Evolutionary conservation across 768 basidiomycete genomes (phyloP).

Genomic region (Postia placenta): DNA sequence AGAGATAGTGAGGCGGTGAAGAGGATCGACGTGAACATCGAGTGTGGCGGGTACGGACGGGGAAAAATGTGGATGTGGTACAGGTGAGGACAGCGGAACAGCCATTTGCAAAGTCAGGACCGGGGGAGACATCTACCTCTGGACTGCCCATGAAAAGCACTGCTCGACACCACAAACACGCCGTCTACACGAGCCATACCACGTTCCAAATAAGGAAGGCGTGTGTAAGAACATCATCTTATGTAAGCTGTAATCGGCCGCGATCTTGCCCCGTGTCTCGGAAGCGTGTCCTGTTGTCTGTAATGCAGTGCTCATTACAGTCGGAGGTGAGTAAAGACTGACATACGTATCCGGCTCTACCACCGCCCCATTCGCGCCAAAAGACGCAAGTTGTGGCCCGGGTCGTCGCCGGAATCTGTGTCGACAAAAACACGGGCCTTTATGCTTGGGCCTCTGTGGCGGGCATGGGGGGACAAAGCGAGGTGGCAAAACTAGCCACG

Average conservation of each 20-base stretch:
- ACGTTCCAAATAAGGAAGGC: not conserved
- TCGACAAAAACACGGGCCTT: too few species aligned
- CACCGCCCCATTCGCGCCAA: too few species aligned
- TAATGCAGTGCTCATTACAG: not conserved
- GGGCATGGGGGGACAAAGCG: too few species aligned
- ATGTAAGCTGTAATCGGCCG: constrained; percentile 3
- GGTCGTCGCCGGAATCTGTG: too few species aligned
- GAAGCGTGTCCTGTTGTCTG: not conserved
- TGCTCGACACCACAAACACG: constrained; percentile 23
- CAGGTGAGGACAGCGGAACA: constrained; percentile 11
- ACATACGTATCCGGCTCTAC: too few species aligned
- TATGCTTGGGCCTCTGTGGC: too few species aligned
- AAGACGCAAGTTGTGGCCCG: too few species aligned
- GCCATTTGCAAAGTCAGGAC: constrained; percentile 19
- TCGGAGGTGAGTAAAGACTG: not conserved
- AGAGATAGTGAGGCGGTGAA: constrained; percentile 4
- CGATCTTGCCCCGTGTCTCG: constrained; percentile 3
- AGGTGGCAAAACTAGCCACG: too few species aligned
- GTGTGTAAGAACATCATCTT: not conserved
- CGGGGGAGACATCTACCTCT: constrained; percentile 17
- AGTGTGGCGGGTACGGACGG: constrained; percentile 3
- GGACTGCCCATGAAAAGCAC: constrained; percentile 20
- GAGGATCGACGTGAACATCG: not conserved
- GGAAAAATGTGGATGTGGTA: constrained; percentile 10
- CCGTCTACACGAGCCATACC: constrained; percentile 18